A percentile compares a stretch with the other conserved stretches of the same genome.
These are phyloP conservation scores for Sesbania bispinosa DNA, from an alignment of 306 rosid species.

Conservation along the genomic window DNA sequence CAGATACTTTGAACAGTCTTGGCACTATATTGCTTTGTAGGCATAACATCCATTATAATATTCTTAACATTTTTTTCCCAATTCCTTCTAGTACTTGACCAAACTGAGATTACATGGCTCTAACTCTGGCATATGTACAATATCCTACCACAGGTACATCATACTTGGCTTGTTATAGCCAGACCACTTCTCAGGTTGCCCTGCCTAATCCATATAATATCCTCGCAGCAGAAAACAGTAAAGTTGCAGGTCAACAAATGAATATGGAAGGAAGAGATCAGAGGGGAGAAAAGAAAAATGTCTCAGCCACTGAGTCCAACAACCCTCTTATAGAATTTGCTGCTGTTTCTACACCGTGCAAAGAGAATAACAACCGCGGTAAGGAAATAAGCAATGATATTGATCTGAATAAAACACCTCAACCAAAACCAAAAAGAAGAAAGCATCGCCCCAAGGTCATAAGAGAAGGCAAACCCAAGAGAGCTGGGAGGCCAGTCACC, in stretches of 20 bases:
- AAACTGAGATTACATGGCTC: no score
- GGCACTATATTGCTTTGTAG: not conserved
- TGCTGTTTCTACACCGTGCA: no score
- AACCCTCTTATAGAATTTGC: no score
- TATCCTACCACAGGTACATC: constrained; percentile 33
- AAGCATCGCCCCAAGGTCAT: constrained; percentile 94
- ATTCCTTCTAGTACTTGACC: no score
- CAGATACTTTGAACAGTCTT: not conserved
- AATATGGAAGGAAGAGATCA: constrained; percentile 18
- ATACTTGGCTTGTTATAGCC: constrained; percentile 13
- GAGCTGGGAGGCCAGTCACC: constrained; percentile 34
- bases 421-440: constrained; percentile 50
- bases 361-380: no score
- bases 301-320: constrained; percentile 7
- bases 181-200: constrained; percentile 32
- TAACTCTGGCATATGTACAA: constrained; percentile 17
- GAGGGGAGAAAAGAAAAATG: constrained; percentile 25
- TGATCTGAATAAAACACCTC: constrained; percentile 49
- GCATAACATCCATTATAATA: not conserved
- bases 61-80: not conserved
- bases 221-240: constrained; percentile 29
- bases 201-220: constrained; percentile 50
- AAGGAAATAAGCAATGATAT: constrained; percentile 36
- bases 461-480: constrained; percentile 57
- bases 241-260: constrained; percentile 21